Percentiles rank a stretch among this genome's conserved stretches.
phyloP scores from a whole-genome alignment of 1,284 basidiomycete species.

The Pseudozyma tsukubaensis region DNA sequence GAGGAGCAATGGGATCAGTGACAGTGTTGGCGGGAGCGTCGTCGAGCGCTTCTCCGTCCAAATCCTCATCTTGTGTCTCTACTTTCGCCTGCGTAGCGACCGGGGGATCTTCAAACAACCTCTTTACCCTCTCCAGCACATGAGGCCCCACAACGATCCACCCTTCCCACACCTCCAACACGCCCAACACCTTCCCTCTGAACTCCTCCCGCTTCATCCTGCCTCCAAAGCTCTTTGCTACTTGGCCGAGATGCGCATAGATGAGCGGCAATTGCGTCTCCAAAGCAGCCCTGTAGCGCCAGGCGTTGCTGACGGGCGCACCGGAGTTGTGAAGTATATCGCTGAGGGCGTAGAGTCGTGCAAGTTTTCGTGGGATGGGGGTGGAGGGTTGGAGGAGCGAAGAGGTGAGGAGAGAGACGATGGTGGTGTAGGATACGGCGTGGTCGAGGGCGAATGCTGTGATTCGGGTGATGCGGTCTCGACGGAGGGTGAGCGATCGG shows the following conservation, averaged over 20 bases:
- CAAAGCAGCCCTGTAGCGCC: conserved; percentile 50
- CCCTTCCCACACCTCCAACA: conserved; percentile 94
- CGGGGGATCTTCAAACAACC: conserved; percentile 40
- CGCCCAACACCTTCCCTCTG: conserved; percentile 83
- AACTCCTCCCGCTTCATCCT: conserved; percentile 59
- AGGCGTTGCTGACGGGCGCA: conserved; percentile 80
- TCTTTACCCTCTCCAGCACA: conserved; percentile 74
- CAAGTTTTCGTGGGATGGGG: conserved; percentile 93
- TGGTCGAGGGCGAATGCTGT: conserved; percentile 96
- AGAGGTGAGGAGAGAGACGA: conserved; percentile 44
- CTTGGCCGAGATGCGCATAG: conserved; percentile 58
- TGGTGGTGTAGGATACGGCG: conserved; percentile 78
- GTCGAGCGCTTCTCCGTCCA: conserved; percentile 34
- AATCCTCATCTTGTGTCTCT: conserved; percentile 5
- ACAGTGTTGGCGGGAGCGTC: not conserved
- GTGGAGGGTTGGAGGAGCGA: conserved; percentile 78
- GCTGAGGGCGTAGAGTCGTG: conserved; percentile 91
- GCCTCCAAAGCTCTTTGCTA: conserved; percentile 45
- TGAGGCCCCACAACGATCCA: conserved; percentile 81
- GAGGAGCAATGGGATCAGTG: not conserved
- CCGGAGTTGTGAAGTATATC: conserved; percentile 98
- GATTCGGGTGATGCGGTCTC: conserved; percentile 89
- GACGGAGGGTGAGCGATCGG: conserved; percentile 82
- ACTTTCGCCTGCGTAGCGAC: not conserved
- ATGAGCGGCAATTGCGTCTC: conserved; percentile 45